Evolutionary conservation across 768 basidiomycete species (phyloP), one percentile per base, ranked within the genome.

Genomic region (Rhodotorula diobovata): DNA sequence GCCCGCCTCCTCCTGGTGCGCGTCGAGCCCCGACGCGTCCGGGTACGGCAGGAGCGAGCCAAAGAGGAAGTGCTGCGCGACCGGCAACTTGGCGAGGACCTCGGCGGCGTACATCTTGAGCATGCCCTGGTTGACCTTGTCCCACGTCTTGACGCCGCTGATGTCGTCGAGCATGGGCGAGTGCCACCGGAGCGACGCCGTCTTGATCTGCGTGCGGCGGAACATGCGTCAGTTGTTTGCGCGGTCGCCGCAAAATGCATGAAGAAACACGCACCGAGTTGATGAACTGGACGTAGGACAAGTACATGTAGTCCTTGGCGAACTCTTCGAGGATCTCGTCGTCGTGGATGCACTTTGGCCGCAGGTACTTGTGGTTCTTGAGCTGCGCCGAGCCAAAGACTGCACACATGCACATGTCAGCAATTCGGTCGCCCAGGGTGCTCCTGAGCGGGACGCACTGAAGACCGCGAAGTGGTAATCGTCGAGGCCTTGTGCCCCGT

Each of bases 161-260:
- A 98, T 98, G 78, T 98, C 95, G 80, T 97, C 92, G 14, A 99
- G 86, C 95, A 99, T 98, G 2, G 95, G 95, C 0, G 93, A 96
- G 81, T 99, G 95, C 95, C 95, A 99, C 62, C 93, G 85, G 1
- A 98, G 84, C 0, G 93, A 93, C 0, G 94, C 93, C 0, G 93
- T 92, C 79, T 98, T 98, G 74, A 97, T 91, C 91, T 94, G 65
- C 14, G 25, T 3, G 25, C 25, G 20, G 30, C 1, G 35, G 28
- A 37, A 30, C 7, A 4, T 15, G 18, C 15, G 18, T 21, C 12
- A 2, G 18, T 34, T 32, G 32, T 64, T 25, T 25, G 55, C 23
- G n/a, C 35, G 51, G 21, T 25, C 41, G 35, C n/a, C n/a, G n/a
- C n/a, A 50, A 41, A 28, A 30, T 7, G 5, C 2, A 20, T n/a